Percentiles rank a stretch among this genome's conserved stretches.
Conservation (phyloP, 768 basidiomycete species). For the Hemileccinum rubropunctum region DNA sequence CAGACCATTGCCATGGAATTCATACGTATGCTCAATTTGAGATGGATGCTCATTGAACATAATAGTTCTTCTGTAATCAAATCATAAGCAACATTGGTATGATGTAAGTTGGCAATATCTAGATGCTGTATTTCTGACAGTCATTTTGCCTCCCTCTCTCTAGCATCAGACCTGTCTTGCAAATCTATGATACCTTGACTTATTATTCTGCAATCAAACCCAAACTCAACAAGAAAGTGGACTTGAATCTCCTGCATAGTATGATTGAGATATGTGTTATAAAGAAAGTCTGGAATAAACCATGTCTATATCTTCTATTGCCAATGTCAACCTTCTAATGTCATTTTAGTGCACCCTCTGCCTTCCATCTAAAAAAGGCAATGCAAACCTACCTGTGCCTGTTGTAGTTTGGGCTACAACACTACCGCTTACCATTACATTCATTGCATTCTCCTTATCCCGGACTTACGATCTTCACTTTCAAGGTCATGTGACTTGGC, state of each 20-base stretch:
- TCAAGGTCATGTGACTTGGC: too few relatives aligned
- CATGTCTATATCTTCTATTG: conserved; percentile 50
- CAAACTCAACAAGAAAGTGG: conserved; percentile 58
- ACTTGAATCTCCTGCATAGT: conserved; percentile 65
- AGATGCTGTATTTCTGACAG: not conserved
- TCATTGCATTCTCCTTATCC: too few relatives aligned
- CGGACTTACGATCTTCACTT: too few relatives aligned
- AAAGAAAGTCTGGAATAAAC: conserved; percentile 82
- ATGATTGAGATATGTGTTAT: conserved; percentile 87
- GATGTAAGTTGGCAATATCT: conserved; percentile 43
- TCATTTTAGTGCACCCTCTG: conserved; percentile 56
- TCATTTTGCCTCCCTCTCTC: not conserved
- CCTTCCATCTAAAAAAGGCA: conserved; percentile 61
- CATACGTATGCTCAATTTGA: not conserved
- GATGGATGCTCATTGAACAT: conserved; percentile 1
- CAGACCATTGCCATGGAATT: too few relatives aligned
- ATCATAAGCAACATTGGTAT: conserved; percentile 61
- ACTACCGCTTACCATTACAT: too few relatives aligned
- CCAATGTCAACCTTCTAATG: not conserved
- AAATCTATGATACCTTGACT: conserved; percentile 79
- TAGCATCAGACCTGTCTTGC: conserved; percentile 79
- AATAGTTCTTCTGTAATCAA: conserved; percentile 72
- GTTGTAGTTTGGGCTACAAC: too few relatives aligned
- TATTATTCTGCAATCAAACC: conserved; percentile 77
- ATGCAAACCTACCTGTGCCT: conserved; percentile 65